A percentile compares a stretch with the other conserved stretches of the same genome.
Evolutionary conservation across 1,284 basidiomycete genomes (phyloP).

Genomic region (Ustilago sp.): DNA sequence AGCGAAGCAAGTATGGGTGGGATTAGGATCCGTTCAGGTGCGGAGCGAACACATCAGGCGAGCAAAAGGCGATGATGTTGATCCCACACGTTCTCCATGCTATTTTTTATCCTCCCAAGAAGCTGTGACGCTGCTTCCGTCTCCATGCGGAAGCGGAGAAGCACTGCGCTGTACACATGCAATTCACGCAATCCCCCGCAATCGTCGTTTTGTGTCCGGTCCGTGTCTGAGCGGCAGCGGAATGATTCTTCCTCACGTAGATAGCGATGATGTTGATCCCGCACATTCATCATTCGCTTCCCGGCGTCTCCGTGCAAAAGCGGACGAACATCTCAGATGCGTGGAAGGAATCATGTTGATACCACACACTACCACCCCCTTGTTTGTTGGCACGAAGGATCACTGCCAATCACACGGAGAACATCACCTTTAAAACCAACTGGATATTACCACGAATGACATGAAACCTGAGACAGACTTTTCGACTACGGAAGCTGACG

Average conservation of each 20-base stretch:
- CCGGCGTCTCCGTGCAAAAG: too few species aligned
- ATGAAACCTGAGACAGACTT: too few species aligned
- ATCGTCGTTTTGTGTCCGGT: background rate
- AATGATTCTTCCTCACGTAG: background rate
- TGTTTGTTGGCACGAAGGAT: too few species aligned
- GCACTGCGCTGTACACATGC: background rate
- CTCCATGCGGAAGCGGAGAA: background rate
- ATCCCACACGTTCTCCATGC: background rate
- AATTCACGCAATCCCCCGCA: too few species aligned
- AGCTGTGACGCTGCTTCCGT: background rate
- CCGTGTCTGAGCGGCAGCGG: constrained; percentile 1
- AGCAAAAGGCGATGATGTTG: background rate
- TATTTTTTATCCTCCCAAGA: background rate
- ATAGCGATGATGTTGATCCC: background rate
- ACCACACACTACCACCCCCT: background rate
- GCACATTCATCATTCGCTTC: too few species aligned
- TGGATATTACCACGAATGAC: background rate
- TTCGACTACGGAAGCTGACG: too few species aligned
- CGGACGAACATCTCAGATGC: background rate
- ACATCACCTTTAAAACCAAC: background rate
- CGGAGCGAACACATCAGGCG: background rate
- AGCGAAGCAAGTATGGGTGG: background rate
- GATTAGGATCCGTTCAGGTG: too few species aligned
- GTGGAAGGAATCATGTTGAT: background rate
- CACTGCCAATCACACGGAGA: background rate